Conservation (phyloP, 371 early-diverging fungal genomes). For the Mortierella sp. region DNA sequence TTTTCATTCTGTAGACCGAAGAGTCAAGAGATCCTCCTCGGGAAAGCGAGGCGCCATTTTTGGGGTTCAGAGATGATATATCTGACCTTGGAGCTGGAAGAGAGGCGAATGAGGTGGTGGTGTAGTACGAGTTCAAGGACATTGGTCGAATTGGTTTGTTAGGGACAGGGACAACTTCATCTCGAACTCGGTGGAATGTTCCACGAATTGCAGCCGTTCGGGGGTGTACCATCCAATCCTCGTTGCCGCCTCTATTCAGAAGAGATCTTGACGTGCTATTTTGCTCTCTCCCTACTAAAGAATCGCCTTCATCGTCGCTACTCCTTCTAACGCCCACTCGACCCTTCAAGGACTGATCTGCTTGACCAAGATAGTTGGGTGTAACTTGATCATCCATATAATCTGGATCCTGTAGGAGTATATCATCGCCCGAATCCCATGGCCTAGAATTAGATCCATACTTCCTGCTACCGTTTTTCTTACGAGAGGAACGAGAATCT, state of each 20-base stretch:
- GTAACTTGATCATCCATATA: background rate
- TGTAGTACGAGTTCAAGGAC: constrained; percentile 10
- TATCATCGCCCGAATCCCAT: constrained; percentile 44
- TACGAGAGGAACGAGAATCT: constrained; percentile 1
- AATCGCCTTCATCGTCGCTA: constrained; percentile 3
- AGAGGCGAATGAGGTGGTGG: constrained; percentile 24
- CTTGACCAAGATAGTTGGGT: background rate
- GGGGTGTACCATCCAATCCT: constrained; percentile 39
- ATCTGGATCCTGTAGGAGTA: constrained; percentile 17
- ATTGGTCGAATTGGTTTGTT: background rate
- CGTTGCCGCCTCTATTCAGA: background rate
- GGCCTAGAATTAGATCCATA: constrained; percentile 4
- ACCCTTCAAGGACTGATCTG: constrained; percentile 26
- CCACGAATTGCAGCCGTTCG: constrained; percentile 35
- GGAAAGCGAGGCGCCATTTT: background rate
- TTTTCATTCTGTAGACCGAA: constrained; percentile 19
- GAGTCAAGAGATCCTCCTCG: constrained; percentile 17
- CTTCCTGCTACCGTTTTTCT: background rate
- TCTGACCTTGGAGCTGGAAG: constrained; percentile 2
- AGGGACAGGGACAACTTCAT: constrained; percentile 31
- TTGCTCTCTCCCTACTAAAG: background rate
- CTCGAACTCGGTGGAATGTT: constrained; percentile 16
- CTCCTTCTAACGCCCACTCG: constrained; percentile 19
- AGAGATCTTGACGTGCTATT: background rate
- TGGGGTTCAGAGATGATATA: background rate